Percentiles rank a stretch among this genome's conserved stretches.
phyloP scores from a whole-genome alignment of 352 stramenopile species.

The Phytophthora ohioensis region DNA sequence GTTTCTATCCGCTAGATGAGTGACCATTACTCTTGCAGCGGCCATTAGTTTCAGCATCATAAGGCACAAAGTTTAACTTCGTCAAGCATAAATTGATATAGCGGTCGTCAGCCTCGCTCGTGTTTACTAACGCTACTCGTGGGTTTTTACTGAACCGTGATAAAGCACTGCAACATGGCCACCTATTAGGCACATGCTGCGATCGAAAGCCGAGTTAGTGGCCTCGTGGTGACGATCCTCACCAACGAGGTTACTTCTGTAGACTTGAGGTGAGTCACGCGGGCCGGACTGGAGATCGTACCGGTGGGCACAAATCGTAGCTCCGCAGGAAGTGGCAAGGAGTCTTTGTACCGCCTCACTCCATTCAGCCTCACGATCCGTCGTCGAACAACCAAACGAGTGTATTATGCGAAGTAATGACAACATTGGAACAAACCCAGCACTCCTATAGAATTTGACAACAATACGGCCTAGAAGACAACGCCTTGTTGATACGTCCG shows the following conservation, averaged over 20 bases:
- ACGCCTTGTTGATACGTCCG: no score
- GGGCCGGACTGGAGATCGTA: background rate
- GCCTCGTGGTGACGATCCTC: background rate
- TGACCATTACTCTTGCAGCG: background rate
- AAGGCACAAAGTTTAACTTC: background rate
- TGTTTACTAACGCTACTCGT: constrained; percentile 31
- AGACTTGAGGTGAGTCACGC: constrained; percentile 13
- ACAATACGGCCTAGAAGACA: no score
- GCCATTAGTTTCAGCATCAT: background rate
- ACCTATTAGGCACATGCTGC: no score
- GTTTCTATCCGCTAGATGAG: constrained; percentile 54
- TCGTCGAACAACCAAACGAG: no score
- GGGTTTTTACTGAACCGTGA: constrained; percentile 20
- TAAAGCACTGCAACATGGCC: background rate
- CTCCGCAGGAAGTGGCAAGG: no score
- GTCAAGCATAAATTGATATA: background rate
- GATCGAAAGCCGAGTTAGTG: background rate
- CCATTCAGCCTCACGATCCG: no score
- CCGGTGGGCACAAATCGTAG: no score
- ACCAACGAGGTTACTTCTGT: background rate
- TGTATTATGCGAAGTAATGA: no score
- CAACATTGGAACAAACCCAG: no score
- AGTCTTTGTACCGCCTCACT: no score
- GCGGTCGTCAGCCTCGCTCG: background rate
- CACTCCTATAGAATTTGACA: no score